Evolutionary conservation across 768 basidiomycete genomes (phyloP), one percentile per base, ranked within the genome.

Genomic region (Mycena alexandri): DNA sequence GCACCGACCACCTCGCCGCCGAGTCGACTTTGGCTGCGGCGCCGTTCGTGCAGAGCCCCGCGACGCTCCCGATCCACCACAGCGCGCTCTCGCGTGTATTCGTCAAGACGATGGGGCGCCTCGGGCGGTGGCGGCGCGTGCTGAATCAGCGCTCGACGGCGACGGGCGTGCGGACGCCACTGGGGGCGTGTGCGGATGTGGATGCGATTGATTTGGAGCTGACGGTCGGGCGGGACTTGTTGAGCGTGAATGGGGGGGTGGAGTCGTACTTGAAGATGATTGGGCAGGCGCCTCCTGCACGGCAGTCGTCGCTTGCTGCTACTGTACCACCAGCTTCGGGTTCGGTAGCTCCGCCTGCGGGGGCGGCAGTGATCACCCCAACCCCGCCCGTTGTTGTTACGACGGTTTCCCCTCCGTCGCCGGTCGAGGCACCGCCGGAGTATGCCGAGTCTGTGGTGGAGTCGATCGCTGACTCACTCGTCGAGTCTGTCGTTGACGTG

Each of bases 61-160:
- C 82, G 2, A 73, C 84, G 9, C 79, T 89, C 14, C 86, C 89
- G 1, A 80, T 83, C 43, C 87, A 87, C 29, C 88, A 91, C 59
- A 88, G 84, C 72, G 83, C 89, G 0, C 80, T 95, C 17, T 93
- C 92, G 0, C 86, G 93, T 1, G 92, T 86, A 13, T 86, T 96
- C 52, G 90, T 93, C 59, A 91, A 89, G 78, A 94, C 94, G 3
- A 89, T 95, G 33, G 93, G 94, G 6, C 86, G 92, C 7, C 79
- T 96, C 19, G 94, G 94, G 2, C 82, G 92, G 12, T 92, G 94
- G 92, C 92, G 86, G 73, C 88, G 94, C 8, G 93, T 93, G 33
- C 76, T 95, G 57, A 89, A 92, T 70, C 79, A 85, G 4, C 76
- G 81, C 6, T 29, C 43, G 22, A 44, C 52, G 19, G 70, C 34